Percentiles rank a stretch among this genome's conserved stretches.
phyloP scores from a whole-genome alignment of 2,329 filamentous ascomycete species.

The Trichoderma sp. region DNA sequence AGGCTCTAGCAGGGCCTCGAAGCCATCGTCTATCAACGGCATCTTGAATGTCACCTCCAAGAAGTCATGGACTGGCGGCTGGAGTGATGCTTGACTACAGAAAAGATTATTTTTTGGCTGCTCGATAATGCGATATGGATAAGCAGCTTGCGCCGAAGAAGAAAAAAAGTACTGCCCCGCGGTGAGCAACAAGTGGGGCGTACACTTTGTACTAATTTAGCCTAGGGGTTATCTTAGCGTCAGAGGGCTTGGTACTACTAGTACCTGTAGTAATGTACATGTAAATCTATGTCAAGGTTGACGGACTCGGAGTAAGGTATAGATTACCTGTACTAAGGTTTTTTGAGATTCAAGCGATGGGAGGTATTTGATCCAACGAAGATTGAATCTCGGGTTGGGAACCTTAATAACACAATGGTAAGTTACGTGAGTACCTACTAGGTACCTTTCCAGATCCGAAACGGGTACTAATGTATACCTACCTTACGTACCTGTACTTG shows the following conservation, averaged over 20 bases:
- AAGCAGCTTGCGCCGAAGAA: constrained; percentile 13
- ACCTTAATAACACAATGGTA: no score
- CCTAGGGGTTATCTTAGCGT: background rate
- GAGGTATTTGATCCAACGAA: no score
- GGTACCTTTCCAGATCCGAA: no score
- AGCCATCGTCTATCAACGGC: constrained; percentile 58
- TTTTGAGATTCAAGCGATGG: no score
- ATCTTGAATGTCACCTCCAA: constrained; percentile 41
- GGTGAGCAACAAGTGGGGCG: constrained; percentile 17
- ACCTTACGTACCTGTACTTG: no score
- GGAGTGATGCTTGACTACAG: background rate
- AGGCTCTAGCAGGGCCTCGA: constrained; percentile 63
- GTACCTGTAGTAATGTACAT: no score
- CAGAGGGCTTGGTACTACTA: background rate
- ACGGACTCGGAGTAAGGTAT: no score
- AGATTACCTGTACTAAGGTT: no score
- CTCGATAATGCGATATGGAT: constrained; percentile 16
- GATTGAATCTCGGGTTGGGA: no score
- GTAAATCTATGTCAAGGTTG: no score
- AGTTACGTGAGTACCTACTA: no score
- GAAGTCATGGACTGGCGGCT: constrained; percentile 28
- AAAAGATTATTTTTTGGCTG: constrained; percentile 4
- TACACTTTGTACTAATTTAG: background rate
- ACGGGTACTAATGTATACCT: no score
- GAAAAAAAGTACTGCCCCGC: constrained; percentile 20